Evolutionary conservation across 176 grass and related monocot genomes (phyloP).

Genomic region (Cenchrus purpureus): DNA sequence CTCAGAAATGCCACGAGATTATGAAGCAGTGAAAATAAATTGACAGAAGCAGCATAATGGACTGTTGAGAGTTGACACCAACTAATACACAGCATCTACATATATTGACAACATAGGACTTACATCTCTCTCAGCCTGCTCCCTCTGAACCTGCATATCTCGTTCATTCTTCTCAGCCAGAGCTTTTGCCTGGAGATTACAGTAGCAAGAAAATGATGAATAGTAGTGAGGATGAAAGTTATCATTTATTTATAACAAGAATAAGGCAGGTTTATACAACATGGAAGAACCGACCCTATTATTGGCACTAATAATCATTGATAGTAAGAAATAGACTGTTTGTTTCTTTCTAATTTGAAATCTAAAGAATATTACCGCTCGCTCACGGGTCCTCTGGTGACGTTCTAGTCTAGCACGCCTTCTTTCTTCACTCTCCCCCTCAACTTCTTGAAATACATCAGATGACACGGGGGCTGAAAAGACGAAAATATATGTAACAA

Average conservation of each 20-base stretch:
- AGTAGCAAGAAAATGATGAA: background rate
- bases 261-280: background rate
- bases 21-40: constrained; percentile 16
- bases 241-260: constrained; percentile 11
- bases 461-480: constrained; percentile 75
- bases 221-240: constrained; percentile 12
- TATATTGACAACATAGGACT: constrained; percentile 27
- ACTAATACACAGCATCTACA: constrained; percentile 16
- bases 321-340: background rate
- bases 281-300: background rate
- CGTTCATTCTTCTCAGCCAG: constrained; percentile 85
- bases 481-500: constrained; percentile 7
- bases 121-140: constrained; percentile 82
- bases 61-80: background rate
- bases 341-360: background rate
- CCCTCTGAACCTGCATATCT: constrained; percentile 71
- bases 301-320: background rate
- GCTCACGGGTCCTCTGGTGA: constrained; percentile 74
- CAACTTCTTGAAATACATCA: constrained; percentile 88
- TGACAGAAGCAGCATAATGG: background rate
- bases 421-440: constrained; percentile 92
- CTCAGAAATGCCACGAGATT: constrained; percentile 6
- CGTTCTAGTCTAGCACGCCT: constrained; percentile 84
- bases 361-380: constrained; percentile 62
- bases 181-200: constrained; percentile 67